Base-by-base conservation (phyloP, 306 rosid species). In the Hylodesmum podocarpum region DNA sequence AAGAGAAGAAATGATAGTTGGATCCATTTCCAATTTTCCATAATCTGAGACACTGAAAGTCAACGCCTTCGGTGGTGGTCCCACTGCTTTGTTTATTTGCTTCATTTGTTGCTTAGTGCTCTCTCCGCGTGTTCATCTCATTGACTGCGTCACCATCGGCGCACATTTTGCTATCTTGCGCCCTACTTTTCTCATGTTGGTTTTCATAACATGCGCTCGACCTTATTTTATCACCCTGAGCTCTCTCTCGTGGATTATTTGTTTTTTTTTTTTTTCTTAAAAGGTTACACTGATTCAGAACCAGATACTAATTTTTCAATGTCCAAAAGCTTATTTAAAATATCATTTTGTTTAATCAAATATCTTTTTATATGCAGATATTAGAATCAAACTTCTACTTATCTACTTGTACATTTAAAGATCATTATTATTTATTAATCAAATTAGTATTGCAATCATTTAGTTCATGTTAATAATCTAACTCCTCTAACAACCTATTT, bases 51-150 rank as follows among this genome's bases (percentile, higher is more conserved):
- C 5, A 4, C 58, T 21, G 5, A 85, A 90, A 88, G 97, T 92
- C 97, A 92, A 92, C 89, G 83, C 58, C 81, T 71, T 61, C 36
- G 62, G 61, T 47, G 82, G 84, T 80, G 76, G 82, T 3, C 46
- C 92, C 91, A 81, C 84, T 66, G 53, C 75, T 74, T 80, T 50
- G n/a, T 76, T 76, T 65, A 1, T 21, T 36, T 82, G 80, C 46
- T 76, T 15, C 5, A 34, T 44, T 82, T 72, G 89, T 83, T 86
- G 15, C 19, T 65, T 79, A 68, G 71, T 41, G 79, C 51, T 67
- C 65, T 36, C 33, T 63, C 80, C 76, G 75, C 85, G 78, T 81
- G 84, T 81, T 69, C 61, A 11, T 73, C 80, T 62, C 78, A 84
- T 86, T 86, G 78, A 86, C 90, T 72, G 16, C 76, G 82, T 80